A percentile compares a stretch with the other conserved stretches of the same genome.
These are phyloP conservation scores for Diutina pseudorugosa DNA, from an alignment of 1,139 yeast species.

Conservation along the genomic window DNA sequence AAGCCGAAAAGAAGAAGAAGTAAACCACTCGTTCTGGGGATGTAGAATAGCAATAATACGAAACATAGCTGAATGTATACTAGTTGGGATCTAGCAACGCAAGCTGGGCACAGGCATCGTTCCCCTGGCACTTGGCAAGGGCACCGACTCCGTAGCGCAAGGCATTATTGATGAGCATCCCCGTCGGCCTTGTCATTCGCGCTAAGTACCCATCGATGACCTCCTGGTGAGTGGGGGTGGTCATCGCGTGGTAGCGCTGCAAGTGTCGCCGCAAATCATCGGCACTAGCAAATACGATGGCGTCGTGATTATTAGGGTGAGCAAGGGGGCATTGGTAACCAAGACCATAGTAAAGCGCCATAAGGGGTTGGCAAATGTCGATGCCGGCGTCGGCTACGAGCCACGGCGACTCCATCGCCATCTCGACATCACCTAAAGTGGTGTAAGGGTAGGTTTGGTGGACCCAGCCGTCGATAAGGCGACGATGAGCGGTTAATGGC, in stretches of 20 bases:
- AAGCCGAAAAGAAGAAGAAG: slow-evolving; percentile 94
- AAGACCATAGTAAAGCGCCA: not conserved
- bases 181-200: not conserved
- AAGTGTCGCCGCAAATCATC: not conserved
- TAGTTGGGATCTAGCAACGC: not conserved
- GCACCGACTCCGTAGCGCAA: not conserved
- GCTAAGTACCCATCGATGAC: not conserved
- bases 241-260: not conserved
- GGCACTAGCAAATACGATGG: not conserved
- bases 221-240: not conserved
- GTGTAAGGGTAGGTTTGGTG: not conserved
- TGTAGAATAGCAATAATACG: slow-evolving; percentile 3
- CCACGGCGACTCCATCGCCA: not conserved
- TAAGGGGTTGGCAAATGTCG: not conserved
- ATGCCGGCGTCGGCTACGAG: not conserved
- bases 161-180: not conserved
- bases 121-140: not conserved
- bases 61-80: slow-evolving; percentile 4
- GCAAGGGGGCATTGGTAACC: not conserved
- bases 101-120: not conserved
- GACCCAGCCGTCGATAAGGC: not conserved
- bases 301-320: not conserved
- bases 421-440: not conserved
- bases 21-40: slow-evolving; percentile 21
- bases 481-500: not conserved